Conservation (phyloP, 2,329 filamentous ascomycete species). For the Claviceps sp. region DNA sequence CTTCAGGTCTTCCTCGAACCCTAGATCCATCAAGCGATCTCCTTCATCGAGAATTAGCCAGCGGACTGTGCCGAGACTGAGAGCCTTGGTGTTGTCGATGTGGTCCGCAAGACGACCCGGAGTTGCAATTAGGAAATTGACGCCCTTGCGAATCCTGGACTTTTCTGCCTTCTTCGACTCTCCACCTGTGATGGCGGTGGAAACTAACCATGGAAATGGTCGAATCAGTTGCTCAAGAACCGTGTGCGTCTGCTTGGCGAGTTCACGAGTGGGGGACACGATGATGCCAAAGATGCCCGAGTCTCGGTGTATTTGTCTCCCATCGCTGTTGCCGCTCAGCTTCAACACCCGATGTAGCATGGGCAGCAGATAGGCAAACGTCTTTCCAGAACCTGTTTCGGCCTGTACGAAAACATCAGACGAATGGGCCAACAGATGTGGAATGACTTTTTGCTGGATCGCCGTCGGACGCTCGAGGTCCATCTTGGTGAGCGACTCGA, state of each 20-base stretch:
- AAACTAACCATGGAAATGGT: slow-evolving; percentile 90
- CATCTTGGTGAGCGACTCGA: slow-evolving; percentile 76
- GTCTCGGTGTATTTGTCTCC: slow-evolving; percentile 56
- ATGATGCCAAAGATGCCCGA: slow-evolving; percentile 89
- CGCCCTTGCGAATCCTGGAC: slow-evolving; percentile 79
- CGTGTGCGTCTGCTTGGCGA: slow-evolving; percentile 84
- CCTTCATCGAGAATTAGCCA: slow-evolving; percentile 95
- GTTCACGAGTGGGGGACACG: slow-evolving; percentile 83
- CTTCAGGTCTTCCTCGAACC: slow-evolving; percentile 88
- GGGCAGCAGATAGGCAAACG: slow-evolving; percentile 84
- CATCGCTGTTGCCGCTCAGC: slow-evolving; percentile 46
- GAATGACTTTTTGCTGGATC: slow-evolving; percentile 82
- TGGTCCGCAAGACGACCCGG: slow-evolving; percentile 87
- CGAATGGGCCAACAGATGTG: slow-evolving; percentile 66
- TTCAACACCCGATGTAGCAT: slow-evolving; percentile 80
- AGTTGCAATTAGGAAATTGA: slow-evolving; percentile 92
- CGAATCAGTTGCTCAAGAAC: slow-evolving; percentile 76
- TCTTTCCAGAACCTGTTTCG: slow-evolving; percentile 95
- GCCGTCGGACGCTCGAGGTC: slow-evolving; percentile 82
- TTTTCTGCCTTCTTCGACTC: slow-evolving; percentile 73
- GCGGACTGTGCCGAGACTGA: slow-evolving; percentile 77
- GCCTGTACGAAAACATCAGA: slow-evolving; percentile 93
- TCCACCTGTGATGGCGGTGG: slow-evolving; percentile 64
- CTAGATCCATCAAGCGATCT: slow-evolving; percentile 95
- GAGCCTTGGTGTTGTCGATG: slow-evolving; percentile 76